Evolutionary conservation across 345 rosid species (phyloP).

Genomic region (Bruguiera sexangula): DNA sequence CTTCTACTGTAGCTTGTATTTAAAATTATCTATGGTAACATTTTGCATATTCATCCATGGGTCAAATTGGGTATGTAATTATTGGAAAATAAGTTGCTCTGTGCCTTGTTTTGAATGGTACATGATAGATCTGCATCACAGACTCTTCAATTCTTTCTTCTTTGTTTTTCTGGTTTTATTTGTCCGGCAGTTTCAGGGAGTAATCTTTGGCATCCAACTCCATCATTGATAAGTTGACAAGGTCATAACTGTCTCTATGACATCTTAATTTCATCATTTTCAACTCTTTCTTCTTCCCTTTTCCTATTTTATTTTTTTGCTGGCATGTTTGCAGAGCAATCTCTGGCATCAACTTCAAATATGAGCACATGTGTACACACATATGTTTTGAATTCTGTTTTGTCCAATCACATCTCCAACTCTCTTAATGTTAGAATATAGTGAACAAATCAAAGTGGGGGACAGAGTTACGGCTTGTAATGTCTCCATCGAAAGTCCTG

Average conservation of each 20-base stretch:
- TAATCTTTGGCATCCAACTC: background rate
- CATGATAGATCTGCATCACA: no score
- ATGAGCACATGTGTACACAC: no score
- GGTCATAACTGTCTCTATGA: background rate
- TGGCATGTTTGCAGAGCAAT: background rate
- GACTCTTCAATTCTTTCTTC: background rate
- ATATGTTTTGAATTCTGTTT: background rate
- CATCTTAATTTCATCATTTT: background rate
- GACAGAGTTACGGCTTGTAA: no score
- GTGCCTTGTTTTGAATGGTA: no score
- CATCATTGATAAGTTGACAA: background rate
- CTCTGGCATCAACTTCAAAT: background rate
- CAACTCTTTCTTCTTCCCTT: background rate
- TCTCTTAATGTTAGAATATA: no score
- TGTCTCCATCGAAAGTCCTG: no score
- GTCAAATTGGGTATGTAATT: no score
- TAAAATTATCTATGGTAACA: background rate
- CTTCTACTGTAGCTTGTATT: background rate
- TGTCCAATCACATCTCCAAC: background rate
- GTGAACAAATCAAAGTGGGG: no score
- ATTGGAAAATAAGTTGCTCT: background rate
- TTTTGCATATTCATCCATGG: background rate
- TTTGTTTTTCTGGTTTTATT: background rate
- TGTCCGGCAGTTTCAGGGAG: background rate
- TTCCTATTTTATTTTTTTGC: background rate